Conservation (phyloP, 148 eudicot species). For the Beta vulgaris region DNA sequence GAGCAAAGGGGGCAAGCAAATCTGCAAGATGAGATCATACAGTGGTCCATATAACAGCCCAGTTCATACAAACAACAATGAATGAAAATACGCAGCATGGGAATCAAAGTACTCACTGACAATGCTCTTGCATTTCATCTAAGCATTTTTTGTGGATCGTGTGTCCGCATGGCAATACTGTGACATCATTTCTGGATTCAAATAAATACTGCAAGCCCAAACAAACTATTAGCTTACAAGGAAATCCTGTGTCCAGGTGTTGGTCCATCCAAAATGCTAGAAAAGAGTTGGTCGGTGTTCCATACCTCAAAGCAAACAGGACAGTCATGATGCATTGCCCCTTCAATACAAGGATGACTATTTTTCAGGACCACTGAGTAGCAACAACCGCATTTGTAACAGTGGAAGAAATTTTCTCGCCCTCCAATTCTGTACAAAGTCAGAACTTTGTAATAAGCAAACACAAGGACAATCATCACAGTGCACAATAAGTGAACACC, state of each 20-base stretch:
- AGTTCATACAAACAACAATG: neutral
- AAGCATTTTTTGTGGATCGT: conserved; percentile 83
- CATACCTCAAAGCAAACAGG: conserved; percentile 96
- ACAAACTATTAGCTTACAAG: neutral
- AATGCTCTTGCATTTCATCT: conserved; percentile 83
- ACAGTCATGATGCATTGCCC: conserved; percentile 97
- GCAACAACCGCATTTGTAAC: conserved; percentile 82
- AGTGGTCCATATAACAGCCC: conserved; percentile 6
- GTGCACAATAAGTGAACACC: neutral
- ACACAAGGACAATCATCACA: neutral
- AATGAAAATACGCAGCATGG: neutral
- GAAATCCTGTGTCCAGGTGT: no score
- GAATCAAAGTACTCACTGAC: conserved; percentile 49
- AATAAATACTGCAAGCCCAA: conserved; percentile 63
- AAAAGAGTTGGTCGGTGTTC: neutral
- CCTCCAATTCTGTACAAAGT: conserved; percentile 58
- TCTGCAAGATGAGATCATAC: conserved; percentile 32
- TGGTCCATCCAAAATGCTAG: neutral
- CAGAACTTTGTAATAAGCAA: neutral
- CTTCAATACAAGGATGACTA: conserved; percentile 83
- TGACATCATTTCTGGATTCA: conserved; percentile 65
- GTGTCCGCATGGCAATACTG: conserved; percentile 81
- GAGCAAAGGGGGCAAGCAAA: conserved; percentile 93
- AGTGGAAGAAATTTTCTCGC: conserved; percentile 69
- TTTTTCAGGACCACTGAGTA: conserved; percentile 58